Evolutionary conservation across 148 eudicot genomes (phyloP), one percentile per base, ranked within the genome.

Genomic region (Hydrangea macrophylla): DNA sequence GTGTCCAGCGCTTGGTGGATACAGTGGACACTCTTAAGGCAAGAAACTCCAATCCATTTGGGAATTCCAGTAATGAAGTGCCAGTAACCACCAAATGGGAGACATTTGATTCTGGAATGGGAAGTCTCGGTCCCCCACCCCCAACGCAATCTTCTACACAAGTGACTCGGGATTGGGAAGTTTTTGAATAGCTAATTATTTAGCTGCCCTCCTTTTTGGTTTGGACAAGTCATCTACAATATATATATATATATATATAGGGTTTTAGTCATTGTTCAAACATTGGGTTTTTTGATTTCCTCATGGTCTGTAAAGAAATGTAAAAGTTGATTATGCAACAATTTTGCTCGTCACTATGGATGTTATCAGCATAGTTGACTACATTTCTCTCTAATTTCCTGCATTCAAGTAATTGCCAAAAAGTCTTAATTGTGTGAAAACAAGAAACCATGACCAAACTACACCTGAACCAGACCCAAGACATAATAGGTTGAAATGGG

Each of bases 1-100:
- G 97, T 57, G 85, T 92, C 48, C 97, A 88, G 58, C 62, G 82
- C 78, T 82, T 81, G 60, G 92, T 88, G 53, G 97, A 92, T 48
- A 63, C 69, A 65, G 66, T 89, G 64, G 97, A 92, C 61, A 51
- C 75, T 13, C 78, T 92, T 2, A 92, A 84, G 78, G 81, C 77
- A 9, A 81, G 44, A 64, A 89, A 86, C 72, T 74, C 78, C 23
- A 80, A 80, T 54, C 81, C 79, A 12, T 72, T 62, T 44, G 75
- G 50, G 66, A 70, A 73, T 60, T 51, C 25, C 67, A 70, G 70
- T 39, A 75, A 71, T 60, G 42, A 72, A 60, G 80, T 58, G 1
- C 67, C 80, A 9, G 81, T 71, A 66, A 65, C 87, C 20, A 80
- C 84, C 60, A 59, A 73, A 44, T 78, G 88, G 79, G 90, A 81